Conservation (phyloP, 108 stramenopile genomes). For the Nitzschia inconspicua region DNA sequence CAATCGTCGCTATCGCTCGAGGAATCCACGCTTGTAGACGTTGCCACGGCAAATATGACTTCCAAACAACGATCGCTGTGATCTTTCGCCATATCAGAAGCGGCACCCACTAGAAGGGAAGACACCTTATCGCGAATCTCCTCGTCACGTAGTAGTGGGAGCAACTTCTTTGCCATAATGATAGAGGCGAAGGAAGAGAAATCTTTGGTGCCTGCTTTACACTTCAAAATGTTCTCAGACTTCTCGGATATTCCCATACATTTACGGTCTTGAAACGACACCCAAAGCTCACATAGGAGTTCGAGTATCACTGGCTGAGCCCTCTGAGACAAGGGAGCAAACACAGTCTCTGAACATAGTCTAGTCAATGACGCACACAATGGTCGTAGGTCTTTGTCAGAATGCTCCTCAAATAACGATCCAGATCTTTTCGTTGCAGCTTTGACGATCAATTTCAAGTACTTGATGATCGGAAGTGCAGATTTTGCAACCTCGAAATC, state of each 20-base stretch:
- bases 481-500: neutral
- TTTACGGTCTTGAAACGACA: neutral
- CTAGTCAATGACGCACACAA: neutral
- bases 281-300: neutral
- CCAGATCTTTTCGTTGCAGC: neutral
- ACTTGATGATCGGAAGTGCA: neutral
- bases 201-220: conserved; percentile 6
- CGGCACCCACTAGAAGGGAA: conserved; percentile 42
- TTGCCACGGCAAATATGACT: conserved; percentile 20
- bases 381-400: neutral
- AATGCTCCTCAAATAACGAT: neutral
- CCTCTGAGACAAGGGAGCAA: neutral
- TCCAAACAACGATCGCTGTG: conserved; percentile 32
- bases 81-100: conserved; percentile 18
- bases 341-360: neutral
- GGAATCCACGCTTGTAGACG: neutral
- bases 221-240: conserved; percentile 7
- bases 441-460: conserved; percentile 5
- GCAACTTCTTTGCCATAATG: conserved; percentile 44
- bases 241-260: neutral
- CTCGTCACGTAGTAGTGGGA: conserved; percentile 41
- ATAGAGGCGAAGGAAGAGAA: neutral
- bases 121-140: conserved; percentile 25
- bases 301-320: neutral
- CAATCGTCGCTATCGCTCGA: neutral